phyloP scores from a whole-genome alignment of 192 early-diverging fungal genomes.

The Haplosporangium gracile region DNA sequence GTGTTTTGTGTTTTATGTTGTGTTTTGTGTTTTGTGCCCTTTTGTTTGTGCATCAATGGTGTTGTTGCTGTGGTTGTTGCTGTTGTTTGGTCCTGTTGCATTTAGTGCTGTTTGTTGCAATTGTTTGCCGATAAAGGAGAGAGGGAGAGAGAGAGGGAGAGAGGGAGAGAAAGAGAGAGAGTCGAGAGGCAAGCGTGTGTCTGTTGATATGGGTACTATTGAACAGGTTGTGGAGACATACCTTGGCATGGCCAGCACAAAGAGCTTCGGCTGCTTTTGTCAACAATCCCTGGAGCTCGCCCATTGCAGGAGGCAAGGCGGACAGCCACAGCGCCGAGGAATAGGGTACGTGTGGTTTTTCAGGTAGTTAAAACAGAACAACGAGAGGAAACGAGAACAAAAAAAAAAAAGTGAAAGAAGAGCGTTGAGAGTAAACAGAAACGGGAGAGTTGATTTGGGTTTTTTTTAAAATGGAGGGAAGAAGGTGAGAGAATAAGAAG shows the following conservation, averaged over 20 bases:
- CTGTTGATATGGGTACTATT: not conserved
- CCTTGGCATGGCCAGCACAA: constrained; percentile 57
- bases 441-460: not conserved
- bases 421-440: not conserved
- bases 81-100: not conserved
- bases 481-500: not conserved
- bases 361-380: not conserved
- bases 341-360: not conserved
- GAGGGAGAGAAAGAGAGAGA: not conserved
- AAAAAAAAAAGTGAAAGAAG: not conserved
- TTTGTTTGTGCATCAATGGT: not conserved
- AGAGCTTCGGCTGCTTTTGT: constrained; percentile 45
- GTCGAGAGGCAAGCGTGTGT: not conserved
- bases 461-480: not conserved
- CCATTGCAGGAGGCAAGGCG: constrained; percentile 37
- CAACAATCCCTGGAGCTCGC: constrained; percentile 42
- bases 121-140: not conserved
- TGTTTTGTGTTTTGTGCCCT: not conserved
- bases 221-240: constrained; percentile 1
- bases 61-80: not conserved
- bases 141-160: not conserved
- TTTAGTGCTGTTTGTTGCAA: not conserved
- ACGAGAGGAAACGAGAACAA: not conserved
- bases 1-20: not conserved
- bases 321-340: not conserved